Evolutionary conservation across 2,329 filamentous ascomycete genomes (phyloP), one percentile per base, ranked within the genome.

Genomic region (Pyrenophora tritici-repentis): DNA sequence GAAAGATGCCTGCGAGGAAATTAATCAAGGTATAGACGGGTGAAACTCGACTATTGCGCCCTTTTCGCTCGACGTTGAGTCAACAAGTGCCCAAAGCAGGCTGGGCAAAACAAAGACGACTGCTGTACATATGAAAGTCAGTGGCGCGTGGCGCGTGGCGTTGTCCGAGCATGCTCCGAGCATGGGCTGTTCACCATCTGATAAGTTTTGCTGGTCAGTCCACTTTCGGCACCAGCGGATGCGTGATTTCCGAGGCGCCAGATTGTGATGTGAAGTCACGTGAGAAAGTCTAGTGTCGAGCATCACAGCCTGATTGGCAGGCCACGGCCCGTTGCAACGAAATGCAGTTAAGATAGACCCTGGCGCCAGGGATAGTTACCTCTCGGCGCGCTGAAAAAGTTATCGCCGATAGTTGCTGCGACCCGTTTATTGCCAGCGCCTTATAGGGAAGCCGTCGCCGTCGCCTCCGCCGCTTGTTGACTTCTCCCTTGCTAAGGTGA

Each of bases 121-220:
- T n/a, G n/a, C n/a, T n/a, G n/a, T n/a, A n/a, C n/a, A n/a, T n/a
- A n/a, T n/a, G n/a, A n/a, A n/a, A n/a, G n/a, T n/a, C n/a, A n/a
- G n/a, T n/a, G n/a, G n/a, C n/a, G n/a, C n/a, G n/a, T n/a, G n/a
- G 51, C 14, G 20, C 20, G 47, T 61, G 49, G 58, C 40, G 55
- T 50, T 37, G 38, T 51, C 43, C 50, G 55, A 56, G 42, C 10
- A 49, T 49, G 47, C 24, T 48, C 51, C 55, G 56, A 55, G 53
- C 14, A 45, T 53, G 33, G 53, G 47, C 41, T 53, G 48, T 55
- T 24, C 39, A 50, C 42, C 49, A 63, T 56, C 48, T 51, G 55
- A 53, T 56, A n/a, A n/a, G n/a, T n/a, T n/a, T n/a, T n/a, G n/a
- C n/a, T n/a, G n/a, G 60, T 61, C 54, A 58, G 58, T 50, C 60